A percentile compares a stretch with the other conserved stretches of the same genome.
These are phyloP conservation scores for Talaromyces proteolyticus DNA, from an alignment of 495 filamentous ascomycete species.

Conservation along the genomic window DNA sequence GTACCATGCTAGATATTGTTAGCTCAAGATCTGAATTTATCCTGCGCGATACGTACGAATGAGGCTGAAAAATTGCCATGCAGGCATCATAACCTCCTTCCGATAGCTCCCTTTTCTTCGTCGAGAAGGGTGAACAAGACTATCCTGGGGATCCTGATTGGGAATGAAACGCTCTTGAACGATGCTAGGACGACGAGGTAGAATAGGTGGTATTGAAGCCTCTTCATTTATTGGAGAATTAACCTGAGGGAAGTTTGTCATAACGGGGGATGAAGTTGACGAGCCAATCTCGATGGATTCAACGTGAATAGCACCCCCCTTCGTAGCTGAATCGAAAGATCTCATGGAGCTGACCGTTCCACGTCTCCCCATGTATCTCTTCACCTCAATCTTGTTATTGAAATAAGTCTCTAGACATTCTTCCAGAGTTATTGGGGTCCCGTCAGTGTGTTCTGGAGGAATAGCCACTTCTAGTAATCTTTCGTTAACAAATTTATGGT, in stretches of 20 bases:
- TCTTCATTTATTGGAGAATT: constrained; percentile 25
- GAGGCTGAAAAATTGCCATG: constrained; percentile 94
- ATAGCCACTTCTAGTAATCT: constrained; percentile 87
- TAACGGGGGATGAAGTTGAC: constrained; percentile 33
- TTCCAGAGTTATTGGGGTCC: constrained; percentile 68
- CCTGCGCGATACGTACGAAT: constrained; percentile 58
- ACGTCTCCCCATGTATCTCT: constrained; percentile 63
- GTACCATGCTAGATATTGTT: constrained; percentile 49
- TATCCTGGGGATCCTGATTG: constrained; percentile 34
- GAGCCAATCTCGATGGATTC: constrained; percentile 53
- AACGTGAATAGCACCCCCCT: constrained; percentile 46
- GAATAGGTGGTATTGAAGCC: constrained; percentile 12
- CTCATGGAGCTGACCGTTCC: constrained; percentile 48
- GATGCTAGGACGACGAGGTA: constrained; percentile 51
- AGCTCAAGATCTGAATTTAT: constrained; percentile 17
- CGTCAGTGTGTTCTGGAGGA: constrained; percentile 54
- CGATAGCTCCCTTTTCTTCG: constrained; percentile 46
- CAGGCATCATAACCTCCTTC: constrained; percentile 89
- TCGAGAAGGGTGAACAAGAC: constrained; percentile 14
- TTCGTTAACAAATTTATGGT: constrained; percentile 93
- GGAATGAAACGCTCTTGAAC: constrained; percentile 55
- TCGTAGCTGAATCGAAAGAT: constrained; percentile 45
- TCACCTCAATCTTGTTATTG: constrained; percentile 90
- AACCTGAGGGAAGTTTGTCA: constrained; percentile 24
- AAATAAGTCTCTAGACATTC: constrained; percentile 92